These are phyloP conservation scores for Carex scoparia DNA, from an alignment of 176 grass and related monocot genomes.

Conservation along the genomic window DNA sequence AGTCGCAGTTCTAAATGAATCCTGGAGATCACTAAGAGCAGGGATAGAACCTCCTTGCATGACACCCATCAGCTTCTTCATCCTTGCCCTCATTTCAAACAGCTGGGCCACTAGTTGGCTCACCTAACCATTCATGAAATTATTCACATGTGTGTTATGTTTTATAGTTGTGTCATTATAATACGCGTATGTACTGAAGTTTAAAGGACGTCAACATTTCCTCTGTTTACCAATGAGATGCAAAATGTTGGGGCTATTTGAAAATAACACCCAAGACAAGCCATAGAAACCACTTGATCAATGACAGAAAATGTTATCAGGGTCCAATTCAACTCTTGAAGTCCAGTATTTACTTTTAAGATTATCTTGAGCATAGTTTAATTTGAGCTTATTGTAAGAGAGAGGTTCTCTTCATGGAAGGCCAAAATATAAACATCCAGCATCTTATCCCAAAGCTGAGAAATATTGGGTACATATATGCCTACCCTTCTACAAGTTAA, in stretches of 20 bases:
- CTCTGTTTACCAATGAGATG: background rate
- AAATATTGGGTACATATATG: background rate
- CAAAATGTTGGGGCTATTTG: background rate
- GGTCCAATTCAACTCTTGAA: background rate
- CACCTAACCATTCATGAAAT: conserved; percentile 43
- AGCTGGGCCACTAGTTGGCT: conserved; percentile 83
- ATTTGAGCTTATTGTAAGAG: background rate
- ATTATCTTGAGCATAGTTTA: background rate
- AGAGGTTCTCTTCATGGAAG: background rate
- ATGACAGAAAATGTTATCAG: background rate
- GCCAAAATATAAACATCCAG: background rate
- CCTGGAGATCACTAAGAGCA: conserved; percentile 60
- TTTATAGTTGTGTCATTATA: background rate
- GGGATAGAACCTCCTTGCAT: conserved; percentile 75
- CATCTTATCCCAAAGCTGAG: background rate
- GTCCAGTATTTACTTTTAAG: background rate
- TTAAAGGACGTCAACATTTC: background rate
- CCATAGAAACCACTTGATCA: background rate
- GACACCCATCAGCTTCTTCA: conserved; percentile 95
- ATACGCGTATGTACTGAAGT: background rate
- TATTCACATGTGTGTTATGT: background rate
- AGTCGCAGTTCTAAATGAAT: conserved; percentile 64
- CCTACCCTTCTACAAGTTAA: background rate
- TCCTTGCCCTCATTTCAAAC: conserved; percentile 77
- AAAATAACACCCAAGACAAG: background rate